Evolutionary conservation across 2,329 filamentous ascomycete genomes (phyloP).

Genomic region (Phialocephala subalpina): DNA sequence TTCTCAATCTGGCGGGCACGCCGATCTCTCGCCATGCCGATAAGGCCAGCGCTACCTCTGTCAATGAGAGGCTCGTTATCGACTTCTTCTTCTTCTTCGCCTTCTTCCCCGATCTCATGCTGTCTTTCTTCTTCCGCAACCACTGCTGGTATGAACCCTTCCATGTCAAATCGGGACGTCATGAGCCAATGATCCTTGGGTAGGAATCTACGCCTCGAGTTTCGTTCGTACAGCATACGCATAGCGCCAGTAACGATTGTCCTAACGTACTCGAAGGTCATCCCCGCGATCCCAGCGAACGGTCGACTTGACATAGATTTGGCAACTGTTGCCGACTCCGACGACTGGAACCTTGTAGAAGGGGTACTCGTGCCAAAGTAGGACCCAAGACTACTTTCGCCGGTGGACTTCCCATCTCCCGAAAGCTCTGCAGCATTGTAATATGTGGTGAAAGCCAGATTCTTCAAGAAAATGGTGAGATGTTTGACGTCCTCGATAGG

Average conservation of each 20-base stretch:
- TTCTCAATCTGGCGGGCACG: slow-evolving; percentile 69
- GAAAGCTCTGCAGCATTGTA: slow-evolving; percentile 78
- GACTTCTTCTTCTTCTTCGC: slow-evolving; percentile 59
- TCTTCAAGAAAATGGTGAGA: slow-evolving; percentile 86
- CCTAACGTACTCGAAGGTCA: slow-evolving; percentile 81
- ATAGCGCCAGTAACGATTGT: slow-evolving; percentile 81
- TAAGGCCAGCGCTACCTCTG: slow-evolving; percentile 47
- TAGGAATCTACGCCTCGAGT: slow-evolving; percentile 87
- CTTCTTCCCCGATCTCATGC: slow-evolving; percentile 69
- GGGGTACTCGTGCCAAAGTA: slow-evolving; percentile 50
- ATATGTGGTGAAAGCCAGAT: slow-evolving; percentile 87
- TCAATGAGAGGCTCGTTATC: slow-evolving; percentile 49
- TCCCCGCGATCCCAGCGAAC: slow-evolving; percentile 70
- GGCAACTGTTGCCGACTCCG: slow-evolving; percentile 23
- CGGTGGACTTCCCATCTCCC: slow-evolving; percentile 48
- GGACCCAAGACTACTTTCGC: slow-evolving; percentile 51
- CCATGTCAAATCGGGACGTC: slow-evolving; percentile 87
- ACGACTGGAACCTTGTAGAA: slow-evolving; percentile 30
- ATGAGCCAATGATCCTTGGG: slow-evolving; percentile 92
- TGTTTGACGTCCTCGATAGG: slow-evolving; percentile 74
- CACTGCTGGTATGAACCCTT: slow-evolving; percentile 84
- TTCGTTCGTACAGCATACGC: slow-evolving; percentile 90
- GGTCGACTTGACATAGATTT: slow-evolving; percentile 47
- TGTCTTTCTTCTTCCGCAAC: slow-evolving; percentile 88
- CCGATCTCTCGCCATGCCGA: slow-evolving; percentile 67